A percentile compares a stretch with the other conserved stretches of the same genome.
Evolutionary conservation across 805 yeast genomes (phyloP).

Genomic region (Candida peoriensis): DNA sequence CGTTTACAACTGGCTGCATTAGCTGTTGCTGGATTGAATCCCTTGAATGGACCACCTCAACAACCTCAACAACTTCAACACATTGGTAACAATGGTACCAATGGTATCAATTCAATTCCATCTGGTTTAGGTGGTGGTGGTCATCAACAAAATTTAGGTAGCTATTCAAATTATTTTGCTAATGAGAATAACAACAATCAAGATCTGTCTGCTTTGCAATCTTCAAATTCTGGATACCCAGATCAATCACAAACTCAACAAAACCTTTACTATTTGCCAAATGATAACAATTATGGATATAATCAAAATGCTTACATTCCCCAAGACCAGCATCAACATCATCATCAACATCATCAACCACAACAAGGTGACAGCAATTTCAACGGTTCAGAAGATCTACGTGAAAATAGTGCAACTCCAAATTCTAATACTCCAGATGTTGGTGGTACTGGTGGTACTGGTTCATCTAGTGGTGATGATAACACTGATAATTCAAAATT

Average conservation of each 20-base stretch:
- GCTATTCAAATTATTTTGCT: not conserved
- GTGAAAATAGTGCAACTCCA: slow-evolving; percentile 1
- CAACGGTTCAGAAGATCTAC: slow-evolving; percentile 2
- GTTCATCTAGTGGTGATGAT: slow-evolving; percentile 3
- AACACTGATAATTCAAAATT: slow-evolving; percentile 15
- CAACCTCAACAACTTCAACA: not conserved
- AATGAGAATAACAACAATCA: not conserved
- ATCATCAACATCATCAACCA: slow-evolving; percentile 6
- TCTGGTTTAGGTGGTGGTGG: slow-evolving; percentile 3
- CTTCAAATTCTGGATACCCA: slow-evolving; percentile 8
- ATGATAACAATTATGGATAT: slow-evolving; percentile 12
- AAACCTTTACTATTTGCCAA: slow-evolving; percentile 17
- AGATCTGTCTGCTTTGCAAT: slow-evolving; percentile 4
- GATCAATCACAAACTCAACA: slow-evolving; percentile 5
- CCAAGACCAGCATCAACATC: slow-evolving; percentile 9
- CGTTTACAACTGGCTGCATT: slow-evolving; percentile 16
- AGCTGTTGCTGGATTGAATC: slow-evolving; percentile 12
- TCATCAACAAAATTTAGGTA: slow-evolving; percentile 3
- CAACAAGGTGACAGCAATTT: too few species aligned
- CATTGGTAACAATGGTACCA: not conserved
- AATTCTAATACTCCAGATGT: slow-evolving; percentile 1
- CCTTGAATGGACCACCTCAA: slow-evolving; percentile 1
- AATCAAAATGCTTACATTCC: slow-evolving; percentile 2
- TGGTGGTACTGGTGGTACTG: slow-evolving; percentile 1
- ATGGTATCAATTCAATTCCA: not conserved